Evolutionary conservation across 768 basidiomycete species (phyloP).

Genomic region (Mycena epipterygia): DNA sequence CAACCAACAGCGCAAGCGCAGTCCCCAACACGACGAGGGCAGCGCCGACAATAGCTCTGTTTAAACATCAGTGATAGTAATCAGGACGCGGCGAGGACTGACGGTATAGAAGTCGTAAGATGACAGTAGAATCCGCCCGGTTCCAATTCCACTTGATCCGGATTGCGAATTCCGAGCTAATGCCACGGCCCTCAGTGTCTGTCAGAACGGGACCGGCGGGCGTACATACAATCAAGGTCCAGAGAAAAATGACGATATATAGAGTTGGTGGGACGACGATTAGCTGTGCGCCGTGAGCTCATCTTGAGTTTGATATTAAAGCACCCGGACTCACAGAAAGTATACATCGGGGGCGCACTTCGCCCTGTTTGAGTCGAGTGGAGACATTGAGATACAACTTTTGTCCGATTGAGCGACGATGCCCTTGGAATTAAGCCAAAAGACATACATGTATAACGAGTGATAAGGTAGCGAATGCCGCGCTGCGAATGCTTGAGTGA

Average conservation of each 20-base stretch:
- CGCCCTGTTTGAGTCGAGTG: constrained; percentile 10
- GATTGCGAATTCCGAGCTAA: constrained; percentile 11
- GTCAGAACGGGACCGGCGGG: neutral
- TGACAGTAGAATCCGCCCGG: constrained; percentile 27
- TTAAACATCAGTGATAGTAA: neutral
- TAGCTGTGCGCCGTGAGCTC: neutral
- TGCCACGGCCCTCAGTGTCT: no score
- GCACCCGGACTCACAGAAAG: constrained; percentile 2
- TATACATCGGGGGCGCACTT: neutral
- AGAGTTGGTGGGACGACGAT: constrained; percentile 9
- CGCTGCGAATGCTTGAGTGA: neutral
- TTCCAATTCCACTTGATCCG: constrained; percentile 15
- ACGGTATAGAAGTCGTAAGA: neutral
- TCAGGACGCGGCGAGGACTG: neutral
- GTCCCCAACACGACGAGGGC: constrained; percentile 2
- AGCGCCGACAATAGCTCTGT: constrained; percentile 13
- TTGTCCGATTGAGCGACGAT: neutral
- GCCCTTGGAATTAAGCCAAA: neutral
- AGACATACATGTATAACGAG: constrained; percentile 23
- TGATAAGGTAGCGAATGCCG: constrained; percentile 20
- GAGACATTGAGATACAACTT: constrained; percentile 26
- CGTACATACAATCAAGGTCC: constrained; percentile 8
- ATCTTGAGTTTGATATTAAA: no score
- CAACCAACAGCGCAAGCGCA: neutral
- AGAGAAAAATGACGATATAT: constrained; percentile 15